Evolutionary conservation across 805 yeast species (phyloP).

Genomic region (Grigorovia humatica): DNA sequence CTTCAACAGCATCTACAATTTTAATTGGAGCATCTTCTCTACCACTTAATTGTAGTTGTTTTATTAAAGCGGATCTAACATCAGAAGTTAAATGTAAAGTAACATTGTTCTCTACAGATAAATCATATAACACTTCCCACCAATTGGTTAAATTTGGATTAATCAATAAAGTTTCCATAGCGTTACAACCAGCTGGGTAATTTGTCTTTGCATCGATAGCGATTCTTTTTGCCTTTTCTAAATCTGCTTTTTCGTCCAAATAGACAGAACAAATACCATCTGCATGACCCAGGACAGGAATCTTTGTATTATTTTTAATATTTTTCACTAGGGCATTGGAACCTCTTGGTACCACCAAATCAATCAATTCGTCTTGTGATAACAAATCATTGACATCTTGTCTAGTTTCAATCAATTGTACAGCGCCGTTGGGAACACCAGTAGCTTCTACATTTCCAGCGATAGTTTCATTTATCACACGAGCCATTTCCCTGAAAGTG

Average conservation of each 20-base stretch:
- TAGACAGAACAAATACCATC: constrained; percentile 93
- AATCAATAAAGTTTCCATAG: constrained; percentile 77
- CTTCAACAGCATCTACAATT: constrained; percentile 37
- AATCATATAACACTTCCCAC: constrained; percentile 32
- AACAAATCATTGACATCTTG: constrained; percentile 81
- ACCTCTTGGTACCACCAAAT: constrained; percentile 96
- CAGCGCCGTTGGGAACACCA: constrained; percentile 66
- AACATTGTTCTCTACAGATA: constrained; percentile 53
- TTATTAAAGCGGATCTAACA: constrained; percentile 26
- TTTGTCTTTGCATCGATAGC: constrained; percentile 84
- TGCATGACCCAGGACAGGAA: constrained; percentile 97
- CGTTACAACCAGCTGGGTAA: constrained; percentile 99
- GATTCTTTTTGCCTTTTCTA: constrained; percentile 65
- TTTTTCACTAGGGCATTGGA: constrained; percentile 81
- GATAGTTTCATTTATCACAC: constrained; percentile 53
- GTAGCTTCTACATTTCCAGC: constrained; percentile 35
- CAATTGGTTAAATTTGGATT: constrained; percentile 28
- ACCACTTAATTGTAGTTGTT: constrained; percentile 11
- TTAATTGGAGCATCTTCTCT: constrained; percentile 14
- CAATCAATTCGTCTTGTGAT: constrained; percentile 80
- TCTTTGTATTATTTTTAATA: constrained; percentile 80
- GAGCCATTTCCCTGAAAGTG: constrained; percentile 76
- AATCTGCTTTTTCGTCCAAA: constrained; percentile 67
- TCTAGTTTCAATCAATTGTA: constrained; percentile 81
- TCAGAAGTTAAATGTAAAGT: constrained; percentile 57